Evolutionary conservation across 2,329 filamentous ascomycete species (phyloP), one percentile per base, ranked within the genome.

Genomic region (Dothiorella sarmentorum): DNA sequence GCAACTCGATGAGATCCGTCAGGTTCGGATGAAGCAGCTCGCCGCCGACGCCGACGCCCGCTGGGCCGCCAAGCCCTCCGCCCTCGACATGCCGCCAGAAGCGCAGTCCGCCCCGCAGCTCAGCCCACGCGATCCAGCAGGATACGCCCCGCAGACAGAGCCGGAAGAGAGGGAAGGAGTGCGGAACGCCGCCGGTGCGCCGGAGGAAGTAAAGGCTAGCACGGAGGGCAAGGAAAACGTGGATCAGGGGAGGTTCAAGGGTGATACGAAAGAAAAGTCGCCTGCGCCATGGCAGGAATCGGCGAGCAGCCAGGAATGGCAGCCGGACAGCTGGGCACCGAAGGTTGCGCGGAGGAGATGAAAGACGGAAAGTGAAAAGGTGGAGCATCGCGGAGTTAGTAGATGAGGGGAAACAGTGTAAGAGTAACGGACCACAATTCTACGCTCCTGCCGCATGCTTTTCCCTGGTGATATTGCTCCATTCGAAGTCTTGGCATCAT

Each of bases 1-100:
- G 65, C 77, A 79, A 61, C 73, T 78, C 45, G 84, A 87, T 60
- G 62, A 85, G 44, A 64, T 78, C 31, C 77, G 85, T 26, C 83
- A 84, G 67, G 71, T 74, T n/a, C 78, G 78, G 60, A 80, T 87
- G 65, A 85, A 85, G 67, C 67, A 81, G 52, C 78, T 86, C 20
- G 85, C 84, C 2, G 78, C 76, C 45, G 72, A 81, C 42, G 85
- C 85, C 37, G 84, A 87, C 66, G 81, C 81, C 61, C 74, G 82
- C 62, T 87, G 84, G 84, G 82, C 79, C 7, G 78, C 77, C 49
- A 81, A 84, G 63, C 78, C 82, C 1, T 84, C 81, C 3, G 82
- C 77, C 60, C 76, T 87, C 35, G 83, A 86, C 65, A 76, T 76
- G 56, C 83, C 83, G 1, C 73, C 77, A 40, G 75, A 74, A 35